Base-by-base conservation (phyloP, 208 protist species). In the Trypanosoma congolense region DNA sequence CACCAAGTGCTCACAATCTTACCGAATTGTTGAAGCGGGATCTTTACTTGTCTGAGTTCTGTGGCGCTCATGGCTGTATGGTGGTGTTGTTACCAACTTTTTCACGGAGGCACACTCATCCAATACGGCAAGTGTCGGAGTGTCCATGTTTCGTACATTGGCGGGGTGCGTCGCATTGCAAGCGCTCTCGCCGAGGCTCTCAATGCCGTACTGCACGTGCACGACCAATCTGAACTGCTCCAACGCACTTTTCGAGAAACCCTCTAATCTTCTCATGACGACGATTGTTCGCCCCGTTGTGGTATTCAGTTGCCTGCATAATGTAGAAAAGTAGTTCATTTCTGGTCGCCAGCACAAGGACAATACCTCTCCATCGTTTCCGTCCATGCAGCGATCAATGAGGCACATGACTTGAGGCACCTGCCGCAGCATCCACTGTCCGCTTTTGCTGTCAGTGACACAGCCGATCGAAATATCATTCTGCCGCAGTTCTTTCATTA, bases 391-490 rank as follows among this genome's bases (percentile, higher is more conserved):
- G 47, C 60, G 63, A 55, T 95, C 84, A 9, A 95, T 66, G 31
- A 87, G 62, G 10, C 64, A 61, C 18, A 57, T 61, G 47, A 87
- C 64, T 45, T 83, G 74, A 0, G 84, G 74, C 6, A 52, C 70
- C 47, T 93, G 69, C 33, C 82, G 33, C 21, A 93, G 56, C 9
- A 94, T 38, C 82, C 83, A 93, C 0, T 67, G 47, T 10, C 84
- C 90, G 46, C 88, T 91, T 51, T 85, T 84, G 58, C 90, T 96
- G 9, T 71, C 70, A 21, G 87, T 80, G 1, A 93, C 87, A 69
- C 83, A 87, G 18, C 90, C 90, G 29, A 96, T 65, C 4, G 65
- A 56, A 52, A 96, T 91, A 16, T 75, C 83, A 45, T 74, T 81
- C 45, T 87, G 69, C 2, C 75, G 74, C 8, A 96, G 65, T 25